These are phyloP conservation scores for Fusarium aywerte DNA, from an alignment of 2,329 filamentous ascomycete species.

Conservation along the genomic window DNA sequence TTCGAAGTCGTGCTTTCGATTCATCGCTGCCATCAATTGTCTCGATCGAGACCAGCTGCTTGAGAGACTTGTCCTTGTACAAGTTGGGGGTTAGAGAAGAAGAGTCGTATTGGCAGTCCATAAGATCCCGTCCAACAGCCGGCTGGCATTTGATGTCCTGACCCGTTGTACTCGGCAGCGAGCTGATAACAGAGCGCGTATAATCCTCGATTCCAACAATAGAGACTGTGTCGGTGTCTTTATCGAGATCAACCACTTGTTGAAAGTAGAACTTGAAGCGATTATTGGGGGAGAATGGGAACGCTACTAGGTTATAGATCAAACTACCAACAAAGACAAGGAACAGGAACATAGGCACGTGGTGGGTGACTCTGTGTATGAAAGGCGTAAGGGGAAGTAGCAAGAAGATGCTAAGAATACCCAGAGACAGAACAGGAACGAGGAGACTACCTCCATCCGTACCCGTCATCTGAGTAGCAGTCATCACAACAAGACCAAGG, in stretches of 20 bases:
- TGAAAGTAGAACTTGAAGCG: slow-evolving; percentile 89
- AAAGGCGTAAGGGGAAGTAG: slow-evolving; percentile 84
- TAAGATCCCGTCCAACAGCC: slow-evolving; percentile 59
- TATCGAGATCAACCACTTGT: slow-evolving; percentile 82
- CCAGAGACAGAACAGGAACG: slow-evolving; percentile 76
- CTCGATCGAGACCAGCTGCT: slow-evolving; percentile 71
- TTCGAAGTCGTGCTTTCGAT: slow-evolving; percentile 68
- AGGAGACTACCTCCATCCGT: slow-evolving; percentile 82
- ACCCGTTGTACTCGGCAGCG: slow-evolving; percentile 76
- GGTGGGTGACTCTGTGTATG: slow-evolving; percentile 85
- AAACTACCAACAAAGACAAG: slow-evolving; percentile 78
- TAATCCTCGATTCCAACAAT: slow-evolving; percentile 76
- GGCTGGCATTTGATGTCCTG: slow-evolving; percentile 65
- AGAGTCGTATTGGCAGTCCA: slow-evolving; percentile 77
- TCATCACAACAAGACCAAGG: slow-evolving; percentile 76
- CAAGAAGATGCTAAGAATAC: slow-evolving; percentile 74
- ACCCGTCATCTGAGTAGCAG: slow-evolving; percentile 81
- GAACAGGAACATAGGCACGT: slow-evolving; percentile 81
- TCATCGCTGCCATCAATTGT: slow-evolving; percentile 48
- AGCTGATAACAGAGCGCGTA: slow-evolving; percentile 71
- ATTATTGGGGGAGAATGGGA: slow-evolving; percentile 84
- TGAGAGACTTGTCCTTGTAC: slow-evolving; percentile 56
- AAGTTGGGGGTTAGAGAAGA: slow-evolving; percentile 69
- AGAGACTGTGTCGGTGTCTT: slow-evolving; percentile 74
- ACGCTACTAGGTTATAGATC: slow-evolving; percentile 86